Evolutionary conservation across 805 yeast species (phyloP), one percentile per base, ranked within the genome.

Genomic region (Cyberlindnera mrakii): DNA sequence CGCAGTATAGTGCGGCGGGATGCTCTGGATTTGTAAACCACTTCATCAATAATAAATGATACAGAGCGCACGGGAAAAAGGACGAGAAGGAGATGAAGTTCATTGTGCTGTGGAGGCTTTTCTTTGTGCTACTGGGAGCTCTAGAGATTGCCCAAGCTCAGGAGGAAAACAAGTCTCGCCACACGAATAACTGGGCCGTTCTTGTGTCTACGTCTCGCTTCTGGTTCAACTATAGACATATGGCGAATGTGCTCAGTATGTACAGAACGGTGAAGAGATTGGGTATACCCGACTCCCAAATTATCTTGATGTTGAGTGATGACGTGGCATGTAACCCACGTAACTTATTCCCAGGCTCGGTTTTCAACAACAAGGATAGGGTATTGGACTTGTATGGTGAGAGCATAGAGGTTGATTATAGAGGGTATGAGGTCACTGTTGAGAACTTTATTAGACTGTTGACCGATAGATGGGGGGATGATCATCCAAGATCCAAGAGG

Each of bases 151-250:
- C 40, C 30, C 19, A 34, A 14, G 45, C 35, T 8, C 27, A 31
- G n/a, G 39, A 32, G 16, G 40, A 38, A 17, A 23, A 43, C 15
- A 38, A 44, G 17, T 41, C 66, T 55, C 77, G 35, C 54, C 83
- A 66, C 77, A 89, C 82, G 6, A 77, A 77, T 55, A 77, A 77
- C 59, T 77, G 83, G 83, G 79, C 99, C 0, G 98, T 93, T 5
- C 67, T 93, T 36, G 96, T 93, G 32, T 88, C 96, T 3, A 91
- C 99, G 1, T 89, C 97, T 11, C 70, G 98, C 46, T 93, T 93
- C 66, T 93, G 99, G 99, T 93, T 93, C 73, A 93, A 93, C 64
- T 93, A 93, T 60, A 74, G 99, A 60, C 99, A 93, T 63, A 87
- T 91, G 88, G 98, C 99, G 32, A 93, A 93, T 64, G 96, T 85